Percentiles rank a stretch among this genome's conserved stretches.
These are phyloP conservation scores for Fusarium ramigenum DNA, from an alignment of 2,329 filamentous ascomycete species.

Conservation along the genomic window DNA sequence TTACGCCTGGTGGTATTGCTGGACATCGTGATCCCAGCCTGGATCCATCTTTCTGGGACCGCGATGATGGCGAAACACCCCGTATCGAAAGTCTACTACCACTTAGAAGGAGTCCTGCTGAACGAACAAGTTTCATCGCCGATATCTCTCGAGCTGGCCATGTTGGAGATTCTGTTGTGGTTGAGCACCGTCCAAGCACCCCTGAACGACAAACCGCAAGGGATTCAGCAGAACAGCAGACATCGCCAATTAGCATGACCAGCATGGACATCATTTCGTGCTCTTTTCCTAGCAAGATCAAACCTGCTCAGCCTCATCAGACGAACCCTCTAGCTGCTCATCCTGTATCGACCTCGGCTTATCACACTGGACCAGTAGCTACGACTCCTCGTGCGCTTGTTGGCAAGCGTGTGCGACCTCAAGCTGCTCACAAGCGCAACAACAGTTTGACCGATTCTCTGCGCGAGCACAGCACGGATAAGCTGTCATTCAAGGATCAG, in stretches of 20 bases:
- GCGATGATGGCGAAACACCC: constrained; percentile 54
- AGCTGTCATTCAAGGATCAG: constrained; percentile 61
- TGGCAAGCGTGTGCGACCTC: constrained; percentile 67
- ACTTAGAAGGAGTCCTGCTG: constrained; percentile 35
- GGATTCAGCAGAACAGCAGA: constrained; percentile 34
- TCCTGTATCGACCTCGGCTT: constrained; percentile 62
- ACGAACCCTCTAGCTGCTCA: constrained; percentile 61
- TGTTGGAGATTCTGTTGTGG: constrained; percentile 57
- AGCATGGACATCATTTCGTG: constrained; percentile 72
- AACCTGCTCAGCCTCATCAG: constrained; percentile 51
- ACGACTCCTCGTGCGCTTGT: constrained; percentile 66
- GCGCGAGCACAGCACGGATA: constrained; percentile 70
- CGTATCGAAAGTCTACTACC: constrained; percentile 55
- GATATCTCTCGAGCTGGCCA: constrained; percentile 59
- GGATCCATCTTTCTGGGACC: constrained; percentile 65
- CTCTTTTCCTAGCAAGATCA: constrained; percentile 67
- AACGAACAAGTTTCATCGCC: constrained; percentile 54
- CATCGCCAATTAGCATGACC: constrained; percentile 65
- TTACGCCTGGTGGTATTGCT: constrained; percentile 78
- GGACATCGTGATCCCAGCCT: constrained; percentile 66
- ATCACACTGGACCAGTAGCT: constrained; percentile 61
- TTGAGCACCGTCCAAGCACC: constrained; percentile 57
- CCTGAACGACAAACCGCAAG: constrained; percentile 51
- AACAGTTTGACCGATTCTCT: constrained; percentile 88
- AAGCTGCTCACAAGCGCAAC: constrained; percentile 76